Evolutionary conservation across 352 stramenopile genomes (phyloP).

Genomic region (Phytophthora megakarya): DNA sequence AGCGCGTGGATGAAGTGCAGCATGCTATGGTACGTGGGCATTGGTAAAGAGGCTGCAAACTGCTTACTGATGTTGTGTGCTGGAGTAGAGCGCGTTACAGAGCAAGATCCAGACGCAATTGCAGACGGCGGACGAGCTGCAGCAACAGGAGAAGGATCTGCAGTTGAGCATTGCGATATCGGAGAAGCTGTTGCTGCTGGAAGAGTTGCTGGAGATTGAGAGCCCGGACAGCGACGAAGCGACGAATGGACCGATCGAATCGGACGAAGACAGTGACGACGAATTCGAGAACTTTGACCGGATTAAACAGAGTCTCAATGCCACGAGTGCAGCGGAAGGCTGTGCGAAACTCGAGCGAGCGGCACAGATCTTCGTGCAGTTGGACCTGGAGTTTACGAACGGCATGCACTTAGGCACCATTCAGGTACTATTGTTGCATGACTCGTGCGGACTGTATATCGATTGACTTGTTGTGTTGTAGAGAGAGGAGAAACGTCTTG

Average conservation of each 20-base stretch:
- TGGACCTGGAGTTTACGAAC: conserved; percentile 80
- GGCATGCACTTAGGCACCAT: conserved; percentile 68
- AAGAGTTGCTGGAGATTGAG: conserved; percentile 76
- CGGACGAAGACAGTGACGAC: conserved; percentile 47
- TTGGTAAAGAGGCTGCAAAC: background rate
- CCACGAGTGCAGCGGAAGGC: conserved; percentile 49
- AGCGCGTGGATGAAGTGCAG: conserved; percentile 79
- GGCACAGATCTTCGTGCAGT: conserved; percentile 70
- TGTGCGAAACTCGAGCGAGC: conserved; percentile 80
- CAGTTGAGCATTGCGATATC: conserved; percentile 73
- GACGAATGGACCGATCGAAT: conserved; percentile 13
- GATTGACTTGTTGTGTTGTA: conserved; percentile 19
- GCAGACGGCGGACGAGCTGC: conserved; percentile 47
- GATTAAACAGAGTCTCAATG: conserved; percentile 43
- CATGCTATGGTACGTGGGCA: conserved; percentile 49
- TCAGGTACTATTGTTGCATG: conserved; percentile 47
- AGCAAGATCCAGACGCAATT: conserved; percentile 59
- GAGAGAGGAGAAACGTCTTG: conserved; percentile 74
- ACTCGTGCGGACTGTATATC: background rate
- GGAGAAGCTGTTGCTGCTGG: conserved; percentile 75
- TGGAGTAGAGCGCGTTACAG: conserved; percentile 49
- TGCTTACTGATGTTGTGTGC: conserved; percentile 8
- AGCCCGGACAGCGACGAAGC: conserved; percentile 34
- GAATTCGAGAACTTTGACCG: conserved; percentile 79
- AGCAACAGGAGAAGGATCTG: conserved; percentile 54